Base-by-base conservation (phyloP, 2,329 filamentous ascomycete genomes). In the Cladosporium sp. region DNA sequence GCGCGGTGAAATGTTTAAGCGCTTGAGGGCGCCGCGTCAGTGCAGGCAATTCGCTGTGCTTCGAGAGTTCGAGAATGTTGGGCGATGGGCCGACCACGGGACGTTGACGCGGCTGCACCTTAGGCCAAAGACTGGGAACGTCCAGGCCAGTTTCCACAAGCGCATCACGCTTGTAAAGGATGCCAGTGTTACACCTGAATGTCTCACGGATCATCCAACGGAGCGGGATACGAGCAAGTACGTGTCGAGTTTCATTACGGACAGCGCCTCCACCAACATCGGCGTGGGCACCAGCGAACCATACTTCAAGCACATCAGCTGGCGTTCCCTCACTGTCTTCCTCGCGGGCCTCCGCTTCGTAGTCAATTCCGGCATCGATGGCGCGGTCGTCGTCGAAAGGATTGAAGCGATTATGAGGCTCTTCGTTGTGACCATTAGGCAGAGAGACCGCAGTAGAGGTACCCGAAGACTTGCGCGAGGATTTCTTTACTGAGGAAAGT, bases 141-240 rank as follows among this genome's bases (percentile, higher is more conserved):
- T 78, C 76, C 2, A 78, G 61, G 0, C 76, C 76, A 19, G 70
- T 66, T 49, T 76, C 74, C 1, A 74, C 74, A 1, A 78, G 70
- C 2, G 63, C 61, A 5, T 69, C 67, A 0, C 73, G 70, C 37
- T 71, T 68, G 67, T 78, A 78, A 17, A 77, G 61, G 35, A 78
- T 77, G 1, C 75, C 76, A 0, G 76, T 77, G 50, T 78, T 65
- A 65, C 75, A 77, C 60, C 76, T 74, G 61, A 78, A 78, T 58
- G 72, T 28, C 7, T 78, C 75, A 19, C 76, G 70, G 10, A 79
- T 68, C 76, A 79, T 79, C 77, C 77, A 79, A 2, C 76, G 71
- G 3, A 79, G 68, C 4, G 76, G 76, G 13, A 78, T 78, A 3
- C 73, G 73, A 3, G 75, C 71, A 8, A 78, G 71, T 62, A 74